Percentiles rank a stretch among this genome's conserved stretches.
These are phyloP conservation scores for Trichoderma atroviride DNA, from an alignment of 2,329 filamentous ascomycete genomes.

Conservation along the genomic window DNA sequence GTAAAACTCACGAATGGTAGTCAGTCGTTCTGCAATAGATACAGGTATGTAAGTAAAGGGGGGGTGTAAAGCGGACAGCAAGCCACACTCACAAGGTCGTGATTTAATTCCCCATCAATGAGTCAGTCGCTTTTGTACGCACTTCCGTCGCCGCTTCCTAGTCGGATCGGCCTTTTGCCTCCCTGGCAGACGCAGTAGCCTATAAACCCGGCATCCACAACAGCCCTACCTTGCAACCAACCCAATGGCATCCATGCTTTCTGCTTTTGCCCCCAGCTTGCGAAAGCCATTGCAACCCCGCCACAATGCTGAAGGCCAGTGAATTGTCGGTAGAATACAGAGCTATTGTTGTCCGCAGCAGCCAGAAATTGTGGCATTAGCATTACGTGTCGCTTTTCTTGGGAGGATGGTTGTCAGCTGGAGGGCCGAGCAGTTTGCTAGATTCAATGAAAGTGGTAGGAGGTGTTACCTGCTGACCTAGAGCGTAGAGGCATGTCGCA, in stretches of 20 bases:
- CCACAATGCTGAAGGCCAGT: neutral
- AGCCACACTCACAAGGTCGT: slow-evolving; percentile 20
- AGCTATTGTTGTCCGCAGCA: neutral
- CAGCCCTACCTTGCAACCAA: neutral
- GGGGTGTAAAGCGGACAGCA: slow-evolving; percentile 14
- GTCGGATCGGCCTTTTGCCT: slow-evolving; percentile 14
- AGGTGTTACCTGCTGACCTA: neutral
- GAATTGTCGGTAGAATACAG: neutral
- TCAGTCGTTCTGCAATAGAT: neutral
- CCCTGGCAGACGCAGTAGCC: neutral
- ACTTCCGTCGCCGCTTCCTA: slow-evolving; percentile 9
- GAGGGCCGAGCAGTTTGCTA: slow-evolving; percentile 5
- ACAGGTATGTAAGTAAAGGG: neutral
- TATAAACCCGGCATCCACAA: neutral
- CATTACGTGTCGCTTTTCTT: neutral
- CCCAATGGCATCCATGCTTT: neutral
- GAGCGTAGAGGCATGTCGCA: neutral
- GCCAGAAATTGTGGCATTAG: neutral
- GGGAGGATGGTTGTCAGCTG: neutral
- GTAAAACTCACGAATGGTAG: slow-evolving; percentile 7
- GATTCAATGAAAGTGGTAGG: neutral
- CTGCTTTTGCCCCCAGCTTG: neutral
- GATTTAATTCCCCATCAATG: neutral
- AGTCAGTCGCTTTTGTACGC: slow-evolving; percentile 19
- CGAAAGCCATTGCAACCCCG: neutral